Base-by-base conservation (phyloP, 2,329 filamentous ascomycete genomes). In the Penicillium expansum region DNA sequence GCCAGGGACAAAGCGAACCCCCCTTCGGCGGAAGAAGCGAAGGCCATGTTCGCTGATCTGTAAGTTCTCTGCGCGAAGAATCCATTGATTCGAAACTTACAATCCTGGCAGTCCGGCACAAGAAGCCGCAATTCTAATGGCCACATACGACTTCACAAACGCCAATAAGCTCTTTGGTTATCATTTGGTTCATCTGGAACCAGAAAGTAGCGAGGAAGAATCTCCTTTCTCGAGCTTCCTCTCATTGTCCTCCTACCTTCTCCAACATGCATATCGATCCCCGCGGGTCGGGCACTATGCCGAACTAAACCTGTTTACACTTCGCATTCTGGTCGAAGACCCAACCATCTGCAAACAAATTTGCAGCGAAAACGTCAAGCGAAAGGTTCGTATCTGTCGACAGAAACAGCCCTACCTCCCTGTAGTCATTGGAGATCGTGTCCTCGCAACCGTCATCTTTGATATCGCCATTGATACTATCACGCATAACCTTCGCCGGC, bases 81-180 rank as follows among this genome's bases (percentile, higher is more conserved):
- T 61, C 48, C 49, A 73, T 38, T 18, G 5, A 50, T 20, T 11
- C 32, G 27, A 51, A 45, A 55, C 67, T 74, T 62, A 74, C 56
- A 13, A 49, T 14, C 41, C 62, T 54, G 50, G 47, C 63, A 95
- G 91, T 63, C 94, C 94, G 1, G 86, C 87, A 3, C 83, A 87
- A 57, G 87, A 92, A 72, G 89, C 91, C 16, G 87, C 92, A 5
- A 81, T 95, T 3, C 77, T 97, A 4, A 81, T 99, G 33, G 87
- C 91, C 0, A 88, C 91, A 0, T 99, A 97, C 71, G 94, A 97
- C 72, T 97, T 97, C 71, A 86, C 87, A 3, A 89, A 96, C 69
- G 89, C 92, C 33, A 99, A 97, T 78, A 97, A 97, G 75, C 81
- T 97, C 9, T 97, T 99, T 74, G 93, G 91, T 73, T 89, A 90